Base-by-base conservation (phyloP, 208 protist species). In the Herpetomonas muscarum region DNA sequence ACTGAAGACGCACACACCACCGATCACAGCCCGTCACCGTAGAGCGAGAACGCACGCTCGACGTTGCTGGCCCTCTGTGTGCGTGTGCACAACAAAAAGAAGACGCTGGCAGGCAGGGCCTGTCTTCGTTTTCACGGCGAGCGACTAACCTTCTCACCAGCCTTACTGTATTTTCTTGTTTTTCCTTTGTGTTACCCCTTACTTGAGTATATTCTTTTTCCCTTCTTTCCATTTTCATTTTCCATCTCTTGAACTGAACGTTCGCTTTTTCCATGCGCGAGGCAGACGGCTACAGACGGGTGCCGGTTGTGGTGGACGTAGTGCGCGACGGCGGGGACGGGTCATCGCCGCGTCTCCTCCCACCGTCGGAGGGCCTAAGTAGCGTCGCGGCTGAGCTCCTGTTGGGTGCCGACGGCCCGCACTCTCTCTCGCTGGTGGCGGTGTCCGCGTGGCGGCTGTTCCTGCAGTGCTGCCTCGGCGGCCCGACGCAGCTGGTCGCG, bases 341-440 rank as follows among this genome's bases (percentile, higher is more conserved):
- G n/a, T n/a, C n/a, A n/a, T n/a, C n/a, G n/a, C n/a, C n/a, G n/a
- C n/a, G n/a, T n/a, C n/a, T n/a, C n/a, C 45, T 68, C 21, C 68
- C 55, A 2, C 61, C 61, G 13, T 74, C 68, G 47, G 68, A 54
- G 48, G 74, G 74, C 24, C 45, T 80, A 2, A 39, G 67, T 15
- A 64, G 49, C 5, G 47, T 21, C 24, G 67, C 67, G 48, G 74
- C 74, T 0, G 54, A 60, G 19, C 5, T 25, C 5, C 64, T 67
- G 6, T 59, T 80, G 9, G 41, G 55, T 0, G 13, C 58, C 13
- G 47, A 69, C 52, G 74, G 74, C 17, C 58, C 67, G 41, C 75
- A 75, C 55, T 63, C 64, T 37, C 59, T 75, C 3, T 62, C 68
- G 12, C 48, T 46, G 10, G 17, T 19, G 22, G 10, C 5, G 19